A percentile compares a stretch with the other conserved stretches of the same genome.
These are phyloP conservation scores for Echeveria elegans DNA, from an alignment of 164 flowering plant species.

Conservation along the genomic window DNA sequence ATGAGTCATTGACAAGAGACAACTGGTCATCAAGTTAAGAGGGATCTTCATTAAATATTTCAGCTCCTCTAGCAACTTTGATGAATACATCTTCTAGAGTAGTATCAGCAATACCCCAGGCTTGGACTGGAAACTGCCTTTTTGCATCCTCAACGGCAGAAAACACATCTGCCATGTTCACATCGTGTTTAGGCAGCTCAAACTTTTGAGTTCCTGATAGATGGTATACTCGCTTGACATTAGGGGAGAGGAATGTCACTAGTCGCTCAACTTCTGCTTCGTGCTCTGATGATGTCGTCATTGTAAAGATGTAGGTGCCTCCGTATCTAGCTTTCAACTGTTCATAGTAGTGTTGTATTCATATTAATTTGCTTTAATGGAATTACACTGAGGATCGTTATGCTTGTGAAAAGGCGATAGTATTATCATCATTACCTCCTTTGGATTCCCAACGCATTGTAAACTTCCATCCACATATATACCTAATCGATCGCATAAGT, in stretches of 20 bases:
- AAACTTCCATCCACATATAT: slow-evolving; percentile 84
- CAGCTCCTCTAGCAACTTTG: slow-evolving; percentile 71
- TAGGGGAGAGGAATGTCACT: slow-evolving; percentile 48
- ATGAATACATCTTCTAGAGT: slow-evolving; percentile 95
- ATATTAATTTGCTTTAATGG: background rate
- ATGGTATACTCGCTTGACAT: slow-evolving; percentile 63
- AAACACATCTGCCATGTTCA: slow-evolving; percentile 72
- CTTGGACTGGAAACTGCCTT: slow-evolving; percentile 62
- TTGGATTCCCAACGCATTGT: slow-evolving; percentile 92
- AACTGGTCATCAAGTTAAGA: background rate
- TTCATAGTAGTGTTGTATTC: background rate
- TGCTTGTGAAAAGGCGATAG: background rate
- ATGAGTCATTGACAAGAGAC: background rate
- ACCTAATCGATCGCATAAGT: slow-evolving; percentile 79
- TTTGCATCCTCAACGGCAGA: slow-evolving; percentile 74
- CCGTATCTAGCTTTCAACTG: slow-evolving; percentile 95
- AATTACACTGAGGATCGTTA: too few species aligned
- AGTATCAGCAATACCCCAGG: slow-evolving; percentile 96
- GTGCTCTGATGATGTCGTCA: slow-evolving; percentile 61
- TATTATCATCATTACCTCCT: slow-evolving; percentile 52
- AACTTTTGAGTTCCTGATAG: slow-evolving; percentile 89
- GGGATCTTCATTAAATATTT: slow-evolving; percentile 23
- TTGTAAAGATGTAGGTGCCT: slow-evolving; percentile 80
- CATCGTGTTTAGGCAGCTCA: slow-evolving; percentile 79
- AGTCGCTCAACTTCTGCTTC: slow-evolving; percentile 67